Base-by-base conservation (phyloP, 1,139 yeast genomes). In the Blastobotrys arbuscula region DNA sequence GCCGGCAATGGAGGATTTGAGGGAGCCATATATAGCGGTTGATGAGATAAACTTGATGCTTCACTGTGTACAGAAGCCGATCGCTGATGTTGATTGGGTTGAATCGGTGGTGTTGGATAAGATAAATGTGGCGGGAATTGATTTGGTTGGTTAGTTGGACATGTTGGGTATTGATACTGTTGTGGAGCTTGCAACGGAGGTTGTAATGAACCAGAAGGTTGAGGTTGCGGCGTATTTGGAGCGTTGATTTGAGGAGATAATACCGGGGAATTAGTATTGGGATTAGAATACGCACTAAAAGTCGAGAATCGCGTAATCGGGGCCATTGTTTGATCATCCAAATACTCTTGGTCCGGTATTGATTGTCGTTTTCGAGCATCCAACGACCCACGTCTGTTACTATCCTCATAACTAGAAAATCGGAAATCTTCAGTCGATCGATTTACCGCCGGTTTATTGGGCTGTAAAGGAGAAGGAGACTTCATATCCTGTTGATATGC, bases 1-100 rank as follows among this genome's bases (percentile, higher is more conserved):
- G 42, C 21, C 18, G 33, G 20, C 18, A 16, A 18, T 3, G 40
- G 23, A 3, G 37, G 37, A 15, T 6, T 18, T 12, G 31, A 18
- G n/a, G 49, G 15, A 28, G 19, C 34, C 52, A 49, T 49, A 36
- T 49, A 49, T 15, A 49, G 35, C 13, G 52, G 52, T 35, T 42
- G 46, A 20, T 49, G 48, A 7, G 43, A 39, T 2, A 39, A 10
- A 36, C 33, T 19, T 2, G 51, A 48, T 18, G 30, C 21, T 16
- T 35, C 34, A 34, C 41, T 40, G 33, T 48, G 51, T 18, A 48
- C 40, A 2, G 51, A 48, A n/a, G 21, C 48, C 2, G 42, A 31
- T 18, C 51, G 39, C 15, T 41, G 42, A n/a, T 45, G 45, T 10
- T 15, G 31, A 23, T 6, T 13, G 5, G 42, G 42, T 39, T 18